A percentile compares a stretch with the other conserved stretches of the same genome.
These are phyloP conservation scores for Colletotrichum destructivum DNA, from an alignment of 2,329 filamentous ascomycete species.

Conservation along the genomic window DNA sequence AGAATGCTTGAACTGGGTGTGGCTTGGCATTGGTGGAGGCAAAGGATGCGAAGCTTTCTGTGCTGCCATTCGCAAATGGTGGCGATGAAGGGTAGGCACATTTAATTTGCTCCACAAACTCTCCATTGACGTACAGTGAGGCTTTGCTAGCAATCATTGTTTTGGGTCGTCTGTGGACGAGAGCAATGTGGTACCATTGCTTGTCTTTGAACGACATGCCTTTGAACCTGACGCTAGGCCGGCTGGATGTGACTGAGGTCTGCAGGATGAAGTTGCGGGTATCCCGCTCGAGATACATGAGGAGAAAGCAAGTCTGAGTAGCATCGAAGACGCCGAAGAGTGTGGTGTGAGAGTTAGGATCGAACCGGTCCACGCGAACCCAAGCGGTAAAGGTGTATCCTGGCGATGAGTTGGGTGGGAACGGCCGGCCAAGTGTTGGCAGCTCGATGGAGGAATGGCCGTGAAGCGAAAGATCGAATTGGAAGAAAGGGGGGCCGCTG, in stretches of 20 bases:
- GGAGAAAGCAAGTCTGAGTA: constrained; percentile 91
- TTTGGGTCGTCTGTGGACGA: constrained; percentile 87
- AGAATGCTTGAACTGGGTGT: constrained; percentile 87
- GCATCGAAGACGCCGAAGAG: constrained; percentile 96
- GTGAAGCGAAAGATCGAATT: constrained; percentile 91
- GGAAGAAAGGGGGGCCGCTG: constrained; percentile 85
- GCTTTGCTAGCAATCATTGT: constrained; percentile 84
- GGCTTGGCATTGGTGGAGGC: constrained; percentile 70
- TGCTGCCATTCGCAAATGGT: constrained; percentile 72
- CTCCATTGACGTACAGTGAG: constrained; percentile 90
- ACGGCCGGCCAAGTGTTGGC: constrained; percentile 85
- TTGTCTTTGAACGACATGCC: constrained; percentile 81
- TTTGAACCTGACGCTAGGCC: constrained; percentile 95
- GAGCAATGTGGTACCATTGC: constrained; percentile 92
- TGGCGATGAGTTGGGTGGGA: constrained; percentile 83
- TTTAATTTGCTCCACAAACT: constrained; percentile 93
- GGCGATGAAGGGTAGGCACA: constrained; percentile 89
- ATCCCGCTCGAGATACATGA: constrained; percentile 94
- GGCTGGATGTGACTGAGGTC: constrained; percentile 88
- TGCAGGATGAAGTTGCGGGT: constrained; percentile 95
- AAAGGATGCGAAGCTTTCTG: constrained; percentile 80
- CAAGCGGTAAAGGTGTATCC: constrained; percentile 94
- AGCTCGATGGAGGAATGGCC: constrained; percentile 94
- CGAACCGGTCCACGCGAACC: constrained; percentile 91
- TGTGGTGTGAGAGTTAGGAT: constrained; percentile 88